Evolutionary conservation across 2,329 filamentous ascomycete species (phyloP).

Genomic region (Alternaria postmessia): DNA sequence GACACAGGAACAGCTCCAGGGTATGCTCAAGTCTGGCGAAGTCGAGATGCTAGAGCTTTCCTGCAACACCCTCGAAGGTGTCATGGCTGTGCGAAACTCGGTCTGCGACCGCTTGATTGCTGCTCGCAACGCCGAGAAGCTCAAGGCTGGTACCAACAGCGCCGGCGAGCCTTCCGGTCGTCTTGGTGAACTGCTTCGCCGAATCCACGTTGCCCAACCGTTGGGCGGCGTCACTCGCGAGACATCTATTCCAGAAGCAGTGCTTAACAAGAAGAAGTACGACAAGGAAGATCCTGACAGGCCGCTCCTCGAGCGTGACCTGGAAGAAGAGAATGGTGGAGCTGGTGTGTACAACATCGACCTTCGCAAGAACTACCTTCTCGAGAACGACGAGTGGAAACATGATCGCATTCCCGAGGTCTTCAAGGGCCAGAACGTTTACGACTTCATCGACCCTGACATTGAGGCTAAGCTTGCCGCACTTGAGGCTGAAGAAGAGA

Average conservation of each 20-base stretch:
- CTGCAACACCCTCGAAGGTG: slow-evolving; percentile 92
- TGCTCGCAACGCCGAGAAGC: slow-evolving; percentile 91
- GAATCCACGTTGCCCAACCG: slow-evolving; percentile 97
- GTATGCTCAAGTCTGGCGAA: slow-evolving; percentile 83
- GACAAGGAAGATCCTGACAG: slow-evolving; percentile 89
- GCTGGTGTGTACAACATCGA: slow-evolving; percentile 97
- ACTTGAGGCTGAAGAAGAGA: slow-evolving; percentile 94
- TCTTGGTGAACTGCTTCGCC: slow-evolving; percentile 86
- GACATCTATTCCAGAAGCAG: slow-evolving; percentile 86
- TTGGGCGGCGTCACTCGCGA: slow-evolving; percentile 81
- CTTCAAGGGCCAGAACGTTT: slow-evolving; percentile 94
- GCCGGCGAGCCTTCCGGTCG: slow-evolving; percentile 79
- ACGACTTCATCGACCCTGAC: slow-evolving; percentile 96
- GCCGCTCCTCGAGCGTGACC: slow-evolving; percentile 79
- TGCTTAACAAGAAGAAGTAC: slow-evolving; percentile 84
- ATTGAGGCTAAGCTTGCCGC: slow-evolving; percentile 92
- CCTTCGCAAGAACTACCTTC: slow-evolving; percentile 83
- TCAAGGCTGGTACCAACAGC: slow-evolving; percentile 85
- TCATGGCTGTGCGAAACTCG: slow-evolving; percentile 93
- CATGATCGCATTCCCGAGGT: slow-evolving; percentile 95
- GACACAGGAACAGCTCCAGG: slow-evolving; percentile 78
- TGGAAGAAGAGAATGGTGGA: slow-evolving; percentile 91
- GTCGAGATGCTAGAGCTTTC: slow-evolving; percentile 93
- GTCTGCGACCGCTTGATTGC: slow-evolving; percentile 93
- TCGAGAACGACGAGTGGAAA: slow-evolving; percentile 92